phyloP scores from a whole-genome alignment of 2,329 filamentous ascomycete species.

The Colletotrichum filicis region DNA sequence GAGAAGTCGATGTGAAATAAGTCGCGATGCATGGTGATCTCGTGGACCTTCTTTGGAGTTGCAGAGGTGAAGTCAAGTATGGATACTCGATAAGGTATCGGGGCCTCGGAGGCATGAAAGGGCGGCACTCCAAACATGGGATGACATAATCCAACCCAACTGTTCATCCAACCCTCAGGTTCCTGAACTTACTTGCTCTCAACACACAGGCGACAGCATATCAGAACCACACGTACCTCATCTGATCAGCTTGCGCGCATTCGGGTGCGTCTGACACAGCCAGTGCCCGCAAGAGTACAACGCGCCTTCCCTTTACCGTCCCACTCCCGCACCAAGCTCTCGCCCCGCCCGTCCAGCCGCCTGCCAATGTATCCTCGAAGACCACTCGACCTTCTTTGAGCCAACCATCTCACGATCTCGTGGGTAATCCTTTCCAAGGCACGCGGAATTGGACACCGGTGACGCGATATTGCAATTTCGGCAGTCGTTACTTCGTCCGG shows the following conservation, averaged over 20 bases:
- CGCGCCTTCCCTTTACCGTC: not conserved
- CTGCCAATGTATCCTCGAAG: not conserved
- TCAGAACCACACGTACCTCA: not conserved
- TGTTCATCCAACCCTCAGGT: slow-evolving; percentile 70
- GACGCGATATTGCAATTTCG: not conserved
- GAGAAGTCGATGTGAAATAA: too few relatives aligned
- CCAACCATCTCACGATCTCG: not conserved
- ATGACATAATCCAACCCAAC: slow-evolving; percentile 47
- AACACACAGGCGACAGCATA: not conserved
- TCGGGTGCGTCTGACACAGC: not conserved
- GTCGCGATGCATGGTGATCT: too few relatives aligned
- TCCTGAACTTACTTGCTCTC: slow-evolving; percentile 47
- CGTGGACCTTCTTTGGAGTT: too few relatives aligned
- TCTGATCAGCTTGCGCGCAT: not conserved
- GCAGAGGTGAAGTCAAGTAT: too few relatives aligned
- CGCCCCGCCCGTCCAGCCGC: not conserved
- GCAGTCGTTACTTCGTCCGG: not conserved
- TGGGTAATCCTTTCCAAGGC: not conserved
- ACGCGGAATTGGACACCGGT: not conserved
- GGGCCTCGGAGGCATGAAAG: not conserved
- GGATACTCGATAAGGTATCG: too few relatives aligned
- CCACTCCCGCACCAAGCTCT: not conserved
- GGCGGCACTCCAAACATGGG: not conserved
- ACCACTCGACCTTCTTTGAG: not conserved
- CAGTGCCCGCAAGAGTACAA: not conserved